These are phyloP conservation scores for Noccaea caerulescens DNA, from an alignment of 345 rosid species.

Conservation along the genomic window DNA sequence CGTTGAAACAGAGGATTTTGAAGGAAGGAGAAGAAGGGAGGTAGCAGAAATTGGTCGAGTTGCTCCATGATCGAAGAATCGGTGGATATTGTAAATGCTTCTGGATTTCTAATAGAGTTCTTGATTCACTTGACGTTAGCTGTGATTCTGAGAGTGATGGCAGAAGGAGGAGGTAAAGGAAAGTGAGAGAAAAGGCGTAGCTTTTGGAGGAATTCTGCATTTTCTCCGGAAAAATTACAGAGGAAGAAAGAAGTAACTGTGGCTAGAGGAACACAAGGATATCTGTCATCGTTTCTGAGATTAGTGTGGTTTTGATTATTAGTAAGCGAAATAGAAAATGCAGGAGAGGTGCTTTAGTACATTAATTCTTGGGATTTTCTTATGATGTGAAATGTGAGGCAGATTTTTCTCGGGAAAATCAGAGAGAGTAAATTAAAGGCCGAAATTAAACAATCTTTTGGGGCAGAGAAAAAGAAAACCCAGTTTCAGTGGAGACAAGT, in stretches of 20 bases:
- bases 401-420: slow-evolving; percentile 34
- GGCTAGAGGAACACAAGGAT: slow-evolving; percentile 10
- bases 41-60: slow-evolving; percentile 79
- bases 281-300: slow-evolving; percentile 7
- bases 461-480: slow-evolving; percentile 25
- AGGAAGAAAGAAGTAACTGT: not conserved
- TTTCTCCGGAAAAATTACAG: slow-evolving; percentile 22
- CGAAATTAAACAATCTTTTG: slow-evolving; percentile 5
- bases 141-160: slow-evolving; percentile 57
- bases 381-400: slow-evolving; percentile 8
- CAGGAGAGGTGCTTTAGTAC: slow-evolving; percentile 31
- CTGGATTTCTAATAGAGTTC: slow-evolving; percentile 66
- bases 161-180: slow-evolving; percentile 30
- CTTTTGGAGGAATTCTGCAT: slow-evolving; percentile 28
- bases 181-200: slow-evolving; percentile 35
- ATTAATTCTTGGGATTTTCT: slow-evolving; percentile 28
- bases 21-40: slow-evolving; percentile 70
- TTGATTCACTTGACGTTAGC: slow-evolving; percentile 57
- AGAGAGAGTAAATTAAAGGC: not conserved
- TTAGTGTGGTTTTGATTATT: slow-evolving; percentile 6
- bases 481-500: not conserved
- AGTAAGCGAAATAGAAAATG: not conserved
- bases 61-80: slow-evolving; percentile 69
- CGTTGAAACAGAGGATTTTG: slow-evolving; percentile 59
- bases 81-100: slow-evolving; percentile 73